Evolutionary conservation across 2,329 filamentous ascomycete genomes (phyloP).

Genomic region (Trichophyton mentagrophytes): DNA sequence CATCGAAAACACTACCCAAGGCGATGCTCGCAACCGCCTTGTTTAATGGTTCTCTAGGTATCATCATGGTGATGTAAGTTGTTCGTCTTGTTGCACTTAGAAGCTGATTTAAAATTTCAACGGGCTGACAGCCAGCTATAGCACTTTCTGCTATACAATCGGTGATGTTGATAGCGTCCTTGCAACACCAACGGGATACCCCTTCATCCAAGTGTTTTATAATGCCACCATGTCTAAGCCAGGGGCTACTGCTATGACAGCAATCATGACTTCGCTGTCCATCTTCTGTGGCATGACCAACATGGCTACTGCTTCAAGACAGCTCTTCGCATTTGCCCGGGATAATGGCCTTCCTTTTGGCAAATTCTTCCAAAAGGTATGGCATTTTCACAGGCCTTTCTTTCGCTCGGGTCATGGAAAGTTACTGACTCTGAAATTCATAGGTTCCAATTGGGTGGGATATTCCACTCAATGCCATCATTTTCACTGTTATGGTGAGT

Average conservation of each 20-base stretch:
- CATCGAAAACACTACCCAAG: constrained; percentile 24
- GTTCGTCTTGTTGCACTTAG: neutral
- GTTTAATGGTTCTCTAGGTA: constrained; percentile 26
- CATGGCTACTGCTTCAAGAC: constrained; percentile 23
- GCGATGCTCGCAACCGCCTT: constrained; percentile 24
- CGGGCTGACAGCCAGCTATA: neutral
- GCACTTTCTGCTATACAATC: constrained; percentile 9
- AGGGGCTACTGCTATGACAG: constrained; percentile 17
- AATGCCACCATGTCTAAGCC: constrained; percentile 19
- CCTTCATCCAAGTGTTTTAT: constrained; percentile 26
- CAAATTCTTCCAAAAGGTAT: constrained; percentile 12
- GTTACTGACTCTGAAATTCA: neutral
- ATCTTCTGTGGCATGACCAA: constrained; percentile 21
- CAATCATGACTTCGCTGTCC: constrained; percentile 19
- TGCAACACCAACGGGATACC: constrained; percentile 19
- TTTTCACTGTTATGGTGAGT: constrained; percentile 33
- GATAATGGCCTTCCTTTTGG: constrained; percentile 42
- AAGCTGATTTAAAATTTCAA: neutral
- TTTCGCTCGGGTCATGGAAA: neutral
- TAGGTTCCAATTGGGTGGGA: constrained; percentile 25
- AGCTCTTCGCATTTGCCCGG: constrained; percentile 34
- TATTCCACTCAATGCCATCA: constrained; percentile 37
- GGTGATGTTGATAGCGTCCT: constrained; percentile 6
- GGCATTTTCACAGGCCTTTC: neutral
- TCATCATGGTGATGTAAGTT: constrained; percentile 18